These are phyloP conservation scores for Arachis stenosperma DNA, from an alignment of 306 rosid species.

Conservation along the genomic window DNA sequence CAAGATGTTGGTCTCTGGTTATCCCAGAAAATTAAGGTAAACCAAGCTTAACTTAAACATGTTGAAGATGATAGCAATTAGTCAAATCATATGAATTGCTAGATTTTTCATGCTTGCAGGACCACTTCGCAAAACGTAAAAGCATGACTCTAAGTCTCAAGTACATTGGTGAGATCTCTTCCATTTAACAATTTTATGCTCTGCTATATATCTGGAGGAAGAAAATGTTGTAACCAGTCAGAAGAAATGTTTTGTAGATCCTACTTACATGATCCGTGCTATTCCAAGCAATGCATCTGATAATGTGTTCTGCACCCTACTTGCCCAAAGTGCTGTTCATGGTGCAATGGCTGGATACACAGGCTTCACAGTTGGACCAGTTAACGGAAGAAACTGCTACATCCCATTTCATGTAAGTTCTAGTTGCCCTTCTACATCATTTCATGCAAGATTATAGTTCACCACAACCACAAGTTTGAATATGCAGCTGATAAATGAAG, in stretches of 20 bases:
- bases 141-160: slow-evolving; percentile 61
- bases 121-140: slow-evolving; percentile 51
- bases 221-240: slow-evolving; percentile 15
- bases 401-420: slow-evolving; percentile 69
- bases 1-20: slow-evolving; percentile 76
- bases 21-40: slow-evolving; percentile 68
- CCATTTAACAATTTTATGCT: background rate
- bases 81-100: background rate
- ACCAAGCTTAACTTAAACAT: background rate
- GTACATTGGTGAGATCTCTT: slow-evolving; percentile 61
- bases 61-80: background rate
- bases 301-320: slow-evolving; percentile 69
- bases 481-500: slow-evolving; percentile 59
- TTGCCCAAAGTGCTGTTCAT: slow-evolving; percentile 75
- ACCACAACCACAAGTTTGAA: slow-evolving; percentile 23
- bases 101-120: slow-evolving; percentile 48
- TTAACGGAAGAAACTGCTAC: slow-evolving; percentile 67
- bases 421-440: background rate
- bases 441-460: background rate
- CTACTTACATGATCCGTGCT: slow-evolving; percentile 82
- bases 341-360: slow-evolving; percentile 84
- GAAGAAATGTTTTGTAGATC: slow-evolving; percentile 52
- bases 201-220: background rate
- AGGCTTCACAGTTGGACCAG: slow-evolving; percentile 72
- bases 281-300: slow-evolving; percentile 77